A percentile compares a stretch with the other conserved stretches of the same genome.
phyloP scores from a whole-genome alignment of 2,329 filamentous ascomycete species.

The Mariannaea elegans region DNA sequence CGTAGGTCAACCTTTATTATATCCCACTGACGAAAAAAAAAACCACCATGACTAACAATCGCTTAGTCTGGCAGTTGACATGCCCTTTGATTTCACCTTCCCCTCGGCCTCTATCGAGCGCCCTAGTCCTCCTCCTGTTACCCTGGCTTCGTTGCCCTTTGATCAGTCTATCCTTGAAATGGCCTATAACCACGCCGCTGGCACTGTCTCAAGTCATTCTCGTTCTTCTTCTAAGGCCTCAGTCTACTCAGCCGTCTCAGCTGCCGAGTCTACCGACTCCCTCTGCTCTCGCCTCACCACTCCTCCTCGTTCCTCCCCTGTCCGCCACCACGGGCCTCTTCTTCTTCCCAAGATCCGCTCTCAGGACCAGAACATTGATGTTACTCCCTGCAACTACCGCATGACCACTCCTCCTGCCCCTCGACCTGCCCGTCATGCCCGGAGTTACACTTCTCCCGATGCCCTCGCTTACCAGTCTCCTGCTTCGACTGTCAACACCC shows the following conservation, averaged over 20 bases:
- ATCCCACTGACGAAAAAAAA: neutral
- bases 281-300: constrained; percentile 74
- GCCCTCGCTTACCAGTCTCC: constrained; percentile 50
- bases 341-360: constrained; percentile 86
- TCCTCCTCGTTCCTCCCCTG: constrained; percentile 70
- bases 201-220: constrained; percentile 58
- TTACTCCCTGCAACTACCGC: constrained; percentile 56
- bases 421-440: constrained; percentile 55
- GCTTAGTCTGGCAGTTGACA: constrained; percentile 67
- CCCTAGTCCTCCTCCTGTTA: constrained; percentile 40
- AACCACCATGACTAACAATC: constrained; percentile 31
- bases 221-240: constrained; percentile 73
- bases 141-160: constrained; percentile 56
- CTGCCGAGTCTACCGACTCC: constrained; percentile 67
- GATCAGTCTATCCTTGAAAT: constrained; percentile 66
- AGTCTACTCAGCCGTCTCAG: constrained; percentile 69
- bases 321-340: constrained; percentile 80
- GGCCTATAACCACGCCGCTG: constrained; percentile 51
- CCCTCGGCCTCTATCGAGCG: constrained; percentile 48
- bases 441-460: constrained; percentile 71
- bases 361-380: constrained; percentile 81
- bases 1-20: constrained; percentile 40
- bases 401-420: constrained; percentile 42
- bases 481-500: constrained; percentile 40
- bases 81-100: constrained; percentile 70